Conservation (phyloP, 129 eudicot species). For the Cynara cardunculus region DNA sequence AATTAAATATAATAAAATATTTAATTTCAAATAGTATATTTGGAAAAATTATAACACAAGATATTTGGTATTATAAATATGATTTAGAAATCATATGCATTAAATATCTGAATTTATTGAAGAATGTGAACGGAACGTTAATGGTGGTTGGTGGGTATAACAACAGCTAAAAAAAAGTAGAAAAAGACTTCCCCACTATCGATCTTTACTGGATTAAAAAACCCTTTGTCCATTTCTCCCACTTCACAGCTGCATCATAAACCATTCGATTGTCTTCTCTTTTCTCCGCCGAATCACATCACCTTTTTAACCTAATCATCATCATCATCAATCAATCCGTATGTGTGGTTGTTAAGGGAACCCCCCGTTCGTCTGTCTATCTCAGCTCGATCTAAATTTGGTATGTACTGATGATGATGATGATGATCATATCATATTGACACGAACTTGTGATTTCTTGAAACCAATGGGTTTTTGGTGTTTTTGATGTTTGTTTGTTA, state of each 20-base stretch:
- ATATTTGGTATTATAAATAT: too few relatives aligned
- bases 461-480: not conserved
- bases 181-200: not conserved
- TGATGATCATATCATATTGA: not conserved
- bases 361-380: not conserved
- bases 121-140: not conserved
- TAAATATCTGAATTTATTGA: not conserved
- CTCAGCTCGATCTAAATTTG: not conserved
- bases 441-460: not conserved
- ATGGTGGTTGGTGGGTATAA: not conserved
- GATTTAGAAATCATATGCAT: not conserved
- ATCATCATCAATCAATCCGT: constrained; percentile 7
- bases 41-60: too few relatives aligned
- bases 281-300: not conserved
- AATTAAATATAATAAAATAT: too few relatives aligned
- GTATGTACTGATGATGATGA: not conserved
- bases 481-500: not conserved
- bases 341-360: not conserved
- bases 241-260: not conserved
- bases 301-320: constrained; percentile 10
- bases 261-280: not conserved
- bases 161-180: not conserved
- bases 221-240: not conserved
- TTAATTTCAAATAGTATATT: too few relatives aligned
- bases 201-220: not conserved